Percentiles rank a stretch among this genome's conserved stretches.
phyloP scores from a whole-genome alignment of 345 rosid genomes.

The Lepidium africanum region DNA sequence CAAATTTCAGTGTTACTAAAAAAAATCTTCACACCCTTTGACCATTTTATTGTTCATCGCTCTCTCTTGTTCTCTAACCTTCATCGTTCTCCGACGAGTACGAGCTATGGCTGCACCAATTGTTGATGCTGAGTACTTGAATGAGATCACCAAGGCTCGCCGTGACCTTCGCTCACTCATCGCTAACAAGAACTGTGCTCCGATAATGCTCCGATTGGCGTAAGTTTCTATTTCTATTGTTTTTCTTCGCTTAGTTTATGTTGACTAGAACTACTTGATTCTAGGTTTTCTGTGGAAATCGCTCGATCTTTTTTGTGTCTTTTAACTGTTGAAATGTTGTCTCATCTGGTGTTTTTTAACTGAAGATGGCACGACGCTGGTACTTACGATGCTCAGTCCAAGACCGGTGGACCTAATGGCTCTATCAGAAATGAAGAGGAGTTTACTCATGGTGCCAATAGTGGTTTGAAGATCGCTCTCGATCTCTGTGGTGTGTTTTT shows the following conservation, averaged over 20 bases:
- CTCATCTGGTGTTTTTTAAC: background rate
- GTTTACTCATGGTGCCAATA: conserved; percentile 62
- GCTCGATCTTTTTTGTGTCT: background rate
- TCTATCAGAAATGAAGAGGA: conserved; percentile 88
- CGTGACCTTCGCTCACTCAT: conserved; percentile 90
- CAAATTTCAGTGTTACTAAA: background rate
- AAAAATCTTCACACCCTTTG: background rate
- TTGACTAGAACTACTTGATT: background rate
- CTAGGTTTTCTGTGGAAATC: background rate
- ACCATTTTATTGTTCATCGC: background rate
- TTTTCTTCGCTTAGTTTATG: background rate
- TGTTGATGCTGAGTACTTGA: conserved; percentile 74
- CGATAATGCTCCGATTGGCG: conserved; percentile 97
- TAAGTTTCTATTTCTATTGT: conserved; percentile 15
- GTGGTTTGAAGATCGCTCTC: conserved; percentile 72
- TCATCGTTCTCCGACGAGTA: background rate
- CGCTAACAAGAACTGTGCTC: conserved; percentile 81
- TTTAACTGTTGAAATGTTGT: background rate
- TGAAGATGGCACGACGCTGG: conserved; percentile 98
- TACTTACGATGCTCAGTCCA: conserved; percentile 68
- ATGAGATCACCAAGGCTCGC: conserved; percentile 83
- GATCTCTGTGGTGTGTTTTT: conserved; percentile 60
- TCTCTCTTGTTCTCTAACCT: background rate
- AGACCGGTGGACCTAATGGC: conserved; percentile 90
- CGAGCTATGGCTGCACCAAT: conserved; percentile 61